These are phyloP conservation scores for Globisporangium paroecandrum DNA, from an alignment of 352 stramenopile genomes.

Conservation along the genomic window DNA sequence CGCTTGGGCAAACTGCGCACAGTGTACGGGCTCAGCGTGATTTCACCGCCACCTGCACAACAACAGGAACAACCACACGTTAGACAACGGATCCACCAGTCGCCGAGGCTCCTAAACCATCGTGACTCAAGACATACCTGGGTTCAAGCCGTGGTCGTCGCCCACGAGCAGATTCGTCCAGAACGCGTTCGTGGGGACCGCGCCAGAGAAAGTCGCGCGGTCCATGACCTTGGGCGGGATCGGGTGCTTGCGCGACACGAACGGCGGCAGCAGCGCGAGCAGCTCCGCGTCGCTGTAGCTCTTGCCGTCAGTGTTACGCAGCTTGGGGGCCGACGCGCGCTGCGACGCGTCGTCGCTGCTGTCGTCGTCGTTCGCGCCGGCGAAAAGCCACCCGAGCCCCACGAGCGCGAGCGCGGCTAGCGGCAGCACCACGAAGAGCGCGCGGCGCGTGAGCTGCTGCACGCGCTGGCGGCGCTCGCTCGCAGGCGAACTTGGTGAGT, in stretches of 20 bases:
- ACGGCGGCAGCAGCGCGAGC: constrained; percentile 55
- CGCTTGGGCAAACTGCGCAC: constrained; percentile 63
- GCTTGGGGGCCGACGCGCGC: not conserved
- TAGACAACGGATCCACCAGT: not conserved
- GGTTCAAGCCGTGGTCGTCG: constrained; percentile 68
- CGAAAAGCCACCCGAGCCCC: constrained; percentile 42
- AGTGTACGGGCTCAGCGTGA: constrained; percentile 84
- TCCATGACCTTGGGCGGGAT: constrained; percentile 61
- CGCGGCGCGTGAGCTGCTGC: constrained; percentile 28
- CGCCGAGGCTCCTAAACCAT: not conserved
- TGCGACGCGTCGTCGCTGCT: constrained; percentile 12
- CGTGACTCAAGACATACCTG: constrained; percentile 19
- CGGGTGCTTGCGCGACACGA: constrained; percentile 46
- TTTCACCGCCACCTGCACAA: constrained; percentile 40
- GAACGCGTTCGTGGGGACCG: constrained; percentile 87
- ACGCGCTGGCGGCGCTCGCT: constrained; percentile 12
- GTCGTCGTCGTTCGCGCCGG: constrained; percentile 16
- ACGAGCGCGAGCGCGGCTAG: constrained; percentile 48
- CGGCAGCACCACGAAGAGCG: constrained; percentile 54
- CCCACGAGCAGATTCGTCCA: constrained; percentile 87
- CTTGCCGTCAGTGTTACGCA: not conserved
- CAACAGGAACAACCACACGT: not conserved
- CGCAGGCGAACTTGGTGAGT: not conserved
- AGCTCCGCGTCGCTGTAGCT: constrained; percentile 40
- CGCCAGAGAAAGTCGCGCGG: constrained; percentile 32